Conservation (phyloP, 1,284 basidiomycete genomes). For the Cutaneotrichosporon sp. region DNA sequence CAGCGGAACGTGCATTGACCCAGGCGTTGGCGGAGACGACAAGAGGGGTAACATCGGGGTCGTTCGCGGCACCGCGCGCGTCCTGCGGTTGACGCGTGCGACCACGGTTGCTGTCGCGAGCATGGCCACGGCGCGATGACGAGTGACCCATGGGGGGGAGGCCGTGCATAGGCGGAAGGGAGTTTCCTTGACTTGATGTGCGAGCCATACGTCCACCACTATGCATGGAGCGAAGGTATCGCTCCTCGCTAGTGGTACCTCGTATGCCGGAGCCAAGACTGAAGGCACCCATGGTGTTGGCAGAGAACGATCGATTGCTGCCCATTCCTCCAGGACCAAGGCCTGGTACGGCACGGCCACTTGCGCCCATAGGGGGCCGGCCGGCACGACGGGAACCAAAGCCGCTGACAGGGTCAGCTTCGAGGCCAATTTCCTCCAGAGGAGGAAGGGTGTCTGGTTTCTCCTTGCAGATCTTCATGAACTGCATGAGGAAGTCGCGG, state of each 20-base stretch:
- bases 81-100: slow-evolving; percentile 39
- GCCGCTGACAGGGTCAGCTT: slow-evolving; percentile 57
- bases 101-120: slow-evolving; percentile 37
- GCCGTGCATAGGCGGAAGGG: slow-evolving; percentile 1
- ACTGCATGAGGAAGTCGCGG: slow-evolving; percentile 95
- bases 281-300: slow-evolving; percentile 50
- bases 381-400: slow-evolving; percentile 32
- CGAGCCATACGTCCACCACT: slow-evolving; percentile 55
- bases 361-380: slow-evolving; percentile 36
- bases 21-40: slow-evolving; percentile 77
- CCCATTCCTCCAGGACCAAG: slow-evolving; percentile 54
- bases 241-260: slow-evolving; percentile 60
- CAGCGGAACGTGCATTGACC: slow-evolving; percentile 53
- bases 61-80: slow-evolving; percentile 16
- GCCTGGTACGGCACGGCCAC: slow-evolving; percentile 54
- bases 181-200: background rate
- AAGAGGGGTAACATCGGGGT: slow-evolving; percentile 64
- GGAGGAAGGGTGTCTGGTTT: slow-evolving; percentile 86
- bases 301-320: background rate
- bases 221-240: slow-evolving; percentile 52
- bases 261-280: slow-evolving; percentile 56
- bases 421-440: slow-evolving; percentile 86
- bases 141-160: slow-evolving; percentile 1
- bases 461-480: slow-evolving; percentile 92
- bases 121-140: slow-evolving; percentile 25